Evolutionary conservation across 2,329 filamentous ascomycete species (phyloP).

Genomic region (Fusarium tanahbumbuense): DNA sequence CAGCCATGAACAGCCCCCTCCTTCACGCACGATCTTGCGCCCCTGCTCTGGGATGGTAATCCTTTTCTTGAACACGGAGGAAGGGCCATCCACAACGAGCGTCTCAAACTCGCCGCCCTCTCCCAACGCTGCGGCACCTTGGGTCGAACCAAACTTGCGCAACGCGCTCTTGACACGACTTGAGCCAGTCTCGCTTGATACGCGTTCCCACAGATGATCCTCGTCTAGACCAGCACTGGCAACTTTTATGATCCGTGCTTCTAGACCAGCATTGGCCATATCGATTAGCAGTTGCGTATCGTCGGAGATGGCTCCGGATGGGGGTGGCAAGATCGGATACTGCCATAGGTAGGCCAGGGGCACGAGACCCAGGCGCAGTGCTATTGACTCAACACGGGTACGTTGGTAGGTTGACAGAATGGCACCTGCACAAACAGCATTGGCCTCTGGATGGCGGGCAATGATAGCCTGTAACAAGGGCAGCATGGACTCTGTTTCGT

Average conservation of each 20-base stretch:
- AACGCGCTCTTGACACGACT: slow-evolving; percentile 64
- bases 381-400: slow-evolving; percentile 93
- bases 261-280: slow-evolving; percentile 81
- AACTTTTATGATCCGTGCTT: slow-evolving; percentile 94
- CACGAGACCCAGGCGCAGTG: slow-evolving; percentile 81
- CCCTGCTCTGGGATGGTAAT: slow-evolving; percentile 71
- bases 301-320: slow-evolving; percentile 49
- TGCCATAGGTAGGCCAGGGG: slow-evolving; percentile 94
- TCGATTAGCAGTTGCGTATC: slow-evolving; percentile 77
- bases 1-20: slow-evolving; percentile 82
- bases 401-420: slow-evolving; percentile 96
- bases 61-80: slow-evolving; percentile 74
- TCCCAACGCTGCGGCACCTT: slow-evolving; percentile 78
- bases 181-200: slow-evolving; percentile 68
- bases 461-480: slow-evolving; percentile 77
- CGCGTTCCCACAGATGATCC: slow-evolving; percentile 81
- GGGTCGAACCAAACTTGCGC: slow-evolving; percentile 72
- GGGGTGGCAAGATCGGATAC: slow-evolving; percentile 77
- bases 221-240: slow-evolving; percentile 90
- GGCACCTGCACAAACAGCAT: slow-evolving; percentile 89
- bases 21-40: slow-evolving; percentile 68
- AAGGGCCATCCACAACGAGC: slow-evolving; percentile 83
- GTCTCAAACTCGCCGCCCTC: slow-evolving; percentile 98
- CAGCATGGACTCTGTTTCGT: slow-evolving; percentile 91
- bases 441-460: slow-evolving; percentile 78